Base-by-base conservation (phyloP, 2,329 filamentous ascomycete genomes). In the Aureobasidium sp. region DNA sequence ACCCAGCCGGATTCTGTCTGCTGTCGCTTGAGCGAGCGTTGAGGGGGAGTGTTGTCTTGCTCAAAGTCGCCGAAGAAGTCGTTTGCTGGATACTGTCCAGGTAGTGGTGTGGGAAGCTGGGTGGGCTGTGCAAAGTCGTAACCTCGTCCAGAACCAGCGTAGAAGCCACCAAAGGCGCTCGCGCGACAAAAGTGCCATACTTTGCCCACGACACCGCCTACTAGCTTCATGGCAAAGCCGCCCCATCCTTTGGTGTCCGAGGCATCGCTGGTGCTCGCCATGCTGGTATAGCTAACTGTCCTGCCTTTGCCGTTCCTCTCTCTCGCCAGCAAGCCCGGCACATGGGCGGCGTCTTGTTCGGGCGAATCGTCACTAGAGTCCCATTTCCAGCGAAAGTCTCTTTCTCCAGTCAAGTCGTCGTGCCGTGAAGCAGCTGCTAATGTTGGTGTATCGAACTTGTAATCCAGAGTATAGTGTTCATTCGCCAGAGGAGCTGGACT, bases 121-220 rank as follows among this genome's bases (percentile, higher is more conserved):
- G 60, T 41, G 44, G 51, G 6, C 27, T 63, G 62, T n/a, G 78
- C 72, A 67, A 90, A 76, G 7, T 82, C 77, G 70, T 92, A 96
- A 29, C 85, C 86, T 64, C 79, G 80, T 9, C 92, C 93, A 3
- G 88, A 90, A 8, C 92, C 93, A 14, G 92, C 91, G 65, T 92
- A 87, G 73, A 97, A 97, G 0, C 92, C 92, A 61, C 83, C 82
- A 70, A 97, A 95, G 0, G 88, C 84, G 27, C 72, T 78, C 4
- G 78, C 84, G 0, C 78, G 77, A 77, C 92, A 96, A 69, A 96
- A 94, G 67, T 91, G 84, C 83, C 90, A 91, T 0, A 96, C 85
- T 69, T 87, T 93, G 20, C 90, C 89, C 1, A 89, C 84, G 3
- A 89, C 84, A 31, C 81, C 84, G 1, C 85, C 85, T 8, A 90